Conservation (phyloP, 768 basidiomycete species). For the Podaxis mareebaensis region DNA sequence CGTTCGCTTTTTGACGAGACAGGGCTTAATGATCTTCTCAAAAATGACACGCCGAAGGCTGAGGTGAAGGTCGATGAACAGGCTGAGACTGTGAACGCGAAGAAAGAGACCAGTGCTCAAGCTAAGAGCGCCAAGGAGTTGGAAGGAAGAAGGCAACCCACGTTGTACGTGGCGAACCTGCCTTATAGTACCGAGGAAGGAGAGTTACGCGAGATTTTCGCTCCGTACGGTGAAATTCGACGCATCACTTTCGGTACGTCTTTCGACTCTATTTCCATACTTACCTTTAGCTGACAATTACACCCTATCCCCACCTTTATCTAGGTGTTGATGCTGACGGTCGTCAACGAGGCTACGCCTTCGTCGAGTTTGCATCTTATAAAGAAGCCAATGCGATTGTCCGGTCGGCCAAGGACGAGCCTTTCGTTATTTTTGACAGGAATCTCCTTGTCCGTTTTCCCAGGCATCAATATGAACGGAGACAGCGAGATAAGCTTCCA, state of each 20-base stretch:
- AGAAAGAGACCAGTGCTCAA: background rate
- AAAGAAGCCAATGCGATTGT: conserved; percentile 39
- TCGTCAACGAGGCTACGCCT: conserved; percentile 42
- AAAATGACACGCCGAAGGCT: background rate
- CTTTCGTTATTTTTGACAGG: conserved; percentile 49
- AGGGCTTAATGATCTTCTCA: too few species aligned
- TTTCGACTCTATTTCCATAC: background rate
- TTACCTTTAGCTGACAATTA: background rate
- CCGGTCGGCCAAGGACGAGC: conserved; percentile 39
- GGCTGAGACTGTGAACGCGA: background rate
- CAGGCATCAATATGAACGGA: background rate
- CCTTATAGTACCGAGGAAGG: conserved; percentile 44
- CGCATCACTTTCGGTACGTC: conserved; percentile 43
- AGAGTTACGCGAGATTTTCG: conserved; percentile 42
- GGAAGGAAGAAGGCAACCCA: conserved; percentile 19
- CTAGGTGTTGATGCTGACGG: conserved; percentile 29
- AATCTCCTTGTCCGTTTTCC: conserved; percentile 45
- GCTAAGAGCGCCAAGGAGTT: background rate
- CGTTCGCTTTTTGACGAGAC: conserved; percentile 2
- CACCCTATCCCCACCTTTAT: background rate
- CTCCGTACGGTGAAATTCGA: conserved; percentile 41
- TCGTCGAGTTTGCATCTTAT: conserved; percentile 40
- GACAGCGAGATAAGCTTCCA: background rate
- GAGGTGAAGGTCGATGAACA: background rate
- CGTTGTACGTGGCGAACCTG: conserved; percentile 53